Percentiles rank a stretch among this genome's conserved stretches.
These are phyloP conservation scores for Piloderma croceum DNA, from an alignment of 768 basidiomycete species.

Conservation along the genomic window DNA sequence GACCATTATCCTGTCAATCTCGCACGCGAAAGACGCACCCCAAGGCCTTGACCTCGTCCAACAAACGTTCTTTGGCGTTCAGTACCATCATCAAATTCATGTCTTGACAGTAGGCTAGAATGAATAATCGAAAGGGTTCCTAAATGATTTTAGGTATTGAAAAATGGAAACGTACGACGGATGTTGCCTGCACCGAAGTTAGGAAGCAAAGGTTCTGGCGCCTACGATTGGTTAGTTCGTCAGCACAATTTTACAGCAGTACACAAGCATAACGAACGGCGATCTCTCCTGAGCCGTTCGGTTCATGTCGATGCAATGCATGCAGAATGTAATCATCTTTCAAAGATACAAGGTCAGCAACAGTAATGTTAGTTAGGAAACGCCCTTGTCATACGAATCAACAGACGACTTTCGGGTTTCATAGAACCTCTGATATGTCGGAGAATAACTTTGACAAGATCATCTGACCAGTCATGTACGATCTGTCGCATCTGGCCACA, in stretches of 20 bases:
- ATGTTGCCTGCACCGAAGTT: constrained; percentile 41
- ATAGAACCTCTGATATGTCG: constrained; percentile 31
- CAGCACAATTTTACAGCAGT: neutral
- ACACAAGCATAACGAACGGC: neutral
- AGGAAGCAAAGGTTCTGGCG: constrained; percentile 41
- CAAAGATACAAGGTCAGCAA: neutral
- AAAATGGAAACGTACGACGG: too few relatives aligned
- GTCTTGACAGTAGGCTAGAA: constrained; percentile 40
- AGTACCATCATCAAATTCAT: constrained; percentile 39
- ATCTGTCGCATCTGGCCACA: constrained; percentile 29
- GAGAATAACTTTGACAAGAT: constrained; percentile 31
- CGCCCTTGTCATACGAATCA: constrained; percentile 28
- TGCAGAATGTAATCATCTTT: neutral
- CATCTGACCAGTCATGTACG: constrained; percentile 39
- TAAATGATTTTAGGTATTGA: too few relatives aligned
- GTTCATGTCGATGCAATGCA: neutral
- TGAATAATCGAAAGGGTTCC: too few relatives aligned
- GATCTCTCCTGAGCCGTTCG: neutral
- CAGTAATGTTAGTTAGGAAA: neutral
- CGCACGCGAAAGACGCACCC: constrained; percentile 13
- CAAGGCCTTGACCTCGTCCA: constrained; percentile 34
- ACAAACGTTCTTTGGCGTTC: constrained; percentile 39
- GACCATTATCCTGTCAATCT: neutral
- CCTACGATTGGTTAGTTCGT: constrained; percentile 7
- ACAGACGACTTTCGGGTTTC: constrained; percentile 27